Conservation (phyloP, 305 asterid genomes). For the Fraxinus dipetala region DNA sequence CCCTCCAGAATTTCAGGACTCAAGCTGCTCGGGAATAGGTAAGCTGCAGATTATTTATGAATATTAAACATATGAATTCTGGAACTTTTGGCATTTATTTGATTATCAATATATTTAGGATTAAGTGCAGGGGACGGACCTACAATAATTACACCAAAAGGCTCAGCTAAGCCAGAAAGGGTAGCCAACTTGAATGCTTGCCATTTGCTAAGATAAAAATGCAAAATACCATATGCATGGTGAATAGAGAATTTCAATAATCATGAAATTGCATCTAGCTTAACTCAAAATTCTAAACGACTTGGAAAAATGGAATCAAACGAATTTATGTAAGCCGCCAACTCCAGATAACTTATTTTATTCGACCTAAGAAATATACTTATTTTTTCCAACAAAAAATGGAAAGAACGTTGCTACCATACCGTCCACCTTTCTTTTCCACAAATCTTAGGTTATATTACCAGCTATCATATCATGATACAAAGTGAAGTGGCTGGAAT, state of each 20-base stretch:
- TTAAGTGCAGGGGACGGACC: constrained; percentile 45
- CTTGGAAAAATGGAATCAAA: not conserved
- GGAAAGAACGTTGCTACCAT: not conserved
- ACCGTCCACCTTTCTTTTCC: not conserved
- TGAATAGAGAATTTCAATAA: not conserved
- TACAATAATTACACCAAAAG: constrained; percentile 86
- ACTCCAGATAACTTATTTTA: not conserved
- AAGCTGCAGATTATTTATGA: constrained; percentile 50
- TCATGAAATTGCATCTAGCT: constrained; percentile 1
- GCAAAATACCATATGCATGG: constrained; percentile 8
- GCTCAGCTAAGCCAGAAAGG: constrained; percentile 90
- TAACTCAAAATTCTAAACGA: not conserved
- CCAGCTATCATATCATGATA: not conserved
- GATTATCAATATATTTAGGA: not conserved
- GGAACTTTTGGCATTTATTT: constrained; percentile 5
- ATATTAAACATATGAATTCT: constrained; percentile 13
- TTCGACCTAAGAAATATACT: not conserved
- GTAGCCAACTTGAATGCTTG: constrained; percentile 93
- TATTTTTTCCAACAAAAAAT: not conserved
- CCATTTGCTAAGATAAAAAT: constrained; percentile 67
- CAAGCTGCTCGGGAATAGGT: constrained; percentile 81
- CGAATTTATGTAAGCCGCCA: not conserved
- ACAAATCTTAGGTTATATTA: not conserved
- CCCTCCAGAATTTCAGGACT: constrained; percentile 85
- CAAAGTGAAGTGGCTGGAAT: not conserved